These are phyloP conservation scores for Cyclotella cryptica DNA, from an alignment of 108 stramenopile genomes.

Conservation along the genomic window DNA sequence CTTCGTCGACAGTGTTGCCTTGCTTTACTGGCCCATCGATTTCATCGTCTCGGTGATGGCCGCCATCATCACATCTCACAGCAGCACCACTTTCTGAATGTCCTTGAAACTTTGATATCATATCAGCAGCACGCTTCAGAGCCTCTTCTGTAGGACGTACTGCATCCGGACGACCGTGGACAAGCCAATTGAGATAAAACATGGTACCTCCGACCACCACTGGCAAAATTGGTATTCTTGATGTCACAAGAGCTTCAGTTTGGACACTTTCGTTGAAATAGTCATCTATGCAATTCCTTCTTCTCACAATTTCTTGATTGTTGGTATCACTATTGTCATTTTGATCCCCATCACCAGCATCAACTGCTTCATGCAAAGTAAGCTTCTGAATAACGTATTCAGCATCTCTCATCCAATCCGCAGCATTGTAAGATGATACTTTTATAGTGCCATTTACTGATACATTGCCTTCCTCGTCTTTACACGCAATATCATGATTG, in stretches of 20 bases:
- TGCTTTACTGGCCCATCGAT: background rate
- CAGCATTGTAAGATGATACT: conserved; percentile 81
- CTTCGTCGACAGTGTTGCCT: conserved; percentile 18
- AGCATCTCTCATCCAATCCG: conserved; percentile 89
- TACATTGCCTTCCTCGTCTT: background rate
- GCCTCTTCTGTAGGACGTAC: conserved; percentile 74
- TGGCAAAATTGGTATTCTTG: conserved; percentile 55
- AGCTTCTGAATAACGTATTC: conserved; percentile 60
- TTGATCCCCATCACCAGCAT: conserved; percentile 9
- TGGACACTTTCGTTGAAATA: conserved; percentile 6
- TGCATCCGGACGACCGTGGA: conserved; percentile 94
- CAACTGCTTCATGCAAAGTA: conserved; percentile 23
- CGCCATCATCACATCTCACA: background rate
- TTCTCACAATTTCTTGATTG: conserved; percentile 9
- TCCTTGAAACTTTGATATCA: conserved; percentile 51
- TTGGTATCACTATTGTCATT: background rate
- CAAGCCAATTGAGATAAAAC: conserved; percentile 98
- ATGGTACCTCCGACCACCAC: conserved; percentile 95
- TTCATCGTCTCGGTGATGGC: background rate
- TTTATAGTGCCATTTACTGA: background rate
- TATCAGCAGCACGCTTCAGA: conserved; percentile 51
- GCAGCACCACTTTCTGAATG: background rate
- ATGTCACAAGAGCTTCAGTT: background rate
- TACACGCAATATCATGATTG: background rate
- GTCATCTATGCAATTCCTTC: conserved; percentile 39